Evolutionary conservation across 805 yeast genomes (phyloP).

Genomic region (Babjeviella inositovora): DNA sequence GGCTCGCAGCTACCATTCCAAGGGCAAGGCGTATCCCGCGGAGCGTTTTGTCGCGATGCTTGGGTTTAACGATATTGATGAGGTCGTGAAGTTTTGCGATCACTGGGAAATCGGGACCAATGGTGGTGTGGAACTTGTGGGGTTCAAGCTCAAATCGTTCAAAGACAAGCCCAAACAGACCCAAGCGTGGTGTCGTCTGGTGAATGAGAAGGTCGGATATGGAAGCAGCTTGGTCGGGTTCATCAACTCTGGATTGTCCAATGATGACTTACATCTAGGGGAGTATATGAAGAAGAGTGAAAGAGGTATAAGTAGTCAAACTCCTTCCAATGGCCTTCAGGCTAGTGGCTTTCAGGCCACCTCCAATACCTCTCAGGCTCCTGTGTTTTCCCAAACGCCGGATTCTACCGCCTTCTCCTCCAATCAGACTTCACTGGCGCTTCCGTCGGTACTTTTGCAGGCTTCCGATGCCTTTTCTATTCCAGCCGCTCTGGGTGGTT

Average conservation of each 20-base stretch:
- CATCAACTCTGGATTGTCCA: no score
- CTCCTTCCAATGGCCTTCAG: background rate
- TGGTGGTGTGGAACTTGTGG: conserved; percentile 18
- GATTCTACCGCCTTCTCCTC: no score
- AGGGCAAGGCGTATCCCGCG: conserved; percentile 49
- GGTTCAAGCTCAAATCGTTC: conserved; percentile 17
- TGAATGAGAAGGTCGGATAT: conserved; percentile 12
- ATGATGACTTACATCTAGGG: no score
- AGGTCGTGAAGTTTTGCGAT: conserved; percentile 37
- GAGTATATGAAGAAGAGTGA: conserved; percentile 18
- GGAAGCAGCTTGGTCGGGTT: no score
- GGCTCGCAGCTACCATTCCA: conserved; percentile 50
- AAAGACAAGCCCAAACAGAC: conserved; percentile 19
- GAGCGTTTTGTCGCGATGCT: conserved; percentile 28
- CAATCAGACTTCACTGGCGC: no score
- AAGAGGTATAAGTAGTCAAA: conserved; percentile 8
- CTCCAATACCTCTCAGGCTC: background rate
- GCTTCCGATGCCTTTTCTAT: no score
- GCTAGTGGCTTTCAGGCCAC: background rate
- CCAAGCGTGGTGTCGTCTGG: conserved; percentile 14
- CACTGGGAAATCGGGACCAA: conserved; percentile 45
- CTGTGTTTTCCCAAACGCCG: no score
- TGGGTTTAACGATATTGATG: conserved; percentile 49
- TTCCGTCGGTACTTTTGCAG: no score
- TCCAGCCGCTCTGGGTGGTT: no score